These are phyloP conservation scores for Kodamaea kaohsiungensis DNA, from an alignment of 805 yeast species.

Conservation along the genomic window DNA sequence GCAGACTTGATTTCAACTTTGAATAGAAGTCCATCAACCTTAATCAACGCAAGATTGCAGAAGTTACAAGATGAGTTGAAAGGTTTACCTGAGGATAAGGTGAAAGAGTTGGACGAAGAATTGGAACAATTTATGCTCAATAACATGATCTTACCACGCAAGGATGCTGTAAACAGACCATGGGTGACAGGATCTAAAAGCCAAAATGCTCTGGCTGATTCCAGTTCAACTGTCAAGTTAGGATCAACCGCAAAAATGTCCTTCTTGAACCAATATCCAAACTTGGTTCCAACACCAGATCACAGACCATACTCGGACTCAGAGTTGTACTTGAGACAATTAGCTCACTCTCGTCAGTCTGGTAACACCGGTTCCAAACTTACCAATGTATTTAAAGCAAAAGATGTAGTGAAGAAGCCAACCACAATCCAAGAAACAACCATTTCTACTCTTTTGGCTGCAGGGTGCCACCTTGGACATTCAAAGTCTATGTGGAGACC, in stretches of 20 bases:
- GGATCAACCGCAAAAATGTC: slow-evolving; percentile 35
- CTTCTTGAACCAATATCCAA: slow-evolving; percentile 50
- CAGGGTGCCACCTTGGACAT: slow-evolving; percentile 95
- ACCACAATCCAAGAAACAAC: slow-evolving; percentile 57
- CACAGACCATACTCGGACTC: slow-evolving; percentile 71
- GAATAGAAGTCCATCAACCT: slow-evolving; percentile 34
- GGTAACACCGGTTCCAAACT: slow-evolving; percentile 66
- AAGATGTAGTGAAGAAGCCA: slow-evolving; percentile 64
- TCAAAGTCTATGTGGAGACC: slow-evolving; percentile 78
- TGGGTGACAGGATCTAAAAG: slow-evolving; percentile 24
- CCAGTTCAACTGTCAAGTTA: slow-evolving; percentile 18
- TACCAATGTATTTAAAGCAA: slow-evolving; percentile 68
- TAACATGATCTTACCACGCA: slow-evolving; percentile 33
- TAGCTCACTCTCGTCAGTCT: slow-evolving; percentile 55
- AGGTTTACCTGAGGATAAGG: slow-evolving; percentile 30
- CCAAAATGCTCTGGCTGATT: slow-evolving; percentile 7
- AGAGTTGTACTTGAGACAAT: slow-evolving; percentile 75
- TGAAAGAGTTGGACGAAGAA: slow-evolving; percentile 41
- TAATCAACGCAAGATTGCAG: slow-evolving; percentile 29
- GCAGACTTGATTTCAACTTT: slow-evolving; percentile 29
- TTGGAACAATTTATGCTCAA: slow-evolving; percentile 38
- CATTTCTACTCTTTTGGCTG: slow-evolving; percentile 73
- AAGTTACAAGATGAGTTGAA: slow-evolving; percentile 33
- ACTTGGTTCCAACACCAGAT: slow-evolving; percentile 58
- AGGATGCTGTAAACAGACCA: slow-evolving; percentile 32